Conservation (phyloP, 192 early-diverging fungal species). For the Gaertneriomyces sp. region DNA sequence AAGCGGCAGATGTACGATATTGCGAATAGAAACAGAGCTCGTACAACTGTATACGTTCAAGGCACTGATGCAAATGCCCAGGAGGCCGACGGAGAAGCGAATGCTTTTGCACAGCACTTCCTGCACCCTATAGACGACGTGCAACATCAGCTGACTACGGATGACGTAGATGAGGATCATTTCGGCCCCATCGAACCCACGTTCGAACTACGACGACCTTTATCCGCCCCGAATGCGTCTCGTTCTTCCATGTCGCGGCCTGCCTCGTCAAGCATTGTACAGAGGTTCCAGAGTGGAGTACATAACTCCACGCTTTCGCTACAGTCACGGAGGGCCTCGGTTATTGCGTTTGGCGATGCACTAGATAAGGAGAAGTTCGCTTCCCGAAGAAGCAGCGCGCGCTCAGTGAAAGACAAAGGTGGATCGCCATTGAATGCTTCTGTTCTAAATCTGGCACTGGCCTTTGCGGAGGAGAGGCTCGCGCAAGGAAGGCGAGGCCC, state of each 20-base stretch:
- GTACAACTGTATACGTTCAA: slow-evolving; percentile 11
- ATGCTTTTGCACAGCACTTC: slow-evolving; percentile 15
- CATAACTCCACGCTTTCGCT: not conserved
- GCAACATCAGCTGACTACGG: not conserved
- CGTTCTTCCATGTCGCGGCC: not conserved
- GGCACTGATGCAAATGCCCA: slow-evolving; percentile 7
- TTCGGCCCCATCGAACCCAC: not conserved
- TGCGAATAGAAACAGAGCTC: slow-evolving; percentile 9
- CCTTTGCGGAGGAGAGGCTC: not conserved
- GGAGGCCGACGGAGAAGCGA: not conserved
- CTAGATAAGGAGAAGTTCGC: not conserved
- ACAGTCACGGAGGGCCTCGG: not conserved
- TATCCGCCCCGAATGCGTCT: not conserved
- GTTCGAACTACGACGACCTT: not conserved
- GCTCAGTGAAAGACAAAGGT: not conserved
- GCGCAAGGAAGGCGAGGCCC: not conserved
- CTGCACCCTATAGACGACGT: slow-evolving; percentile 4
- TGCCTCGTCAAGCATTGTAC: not conserved
- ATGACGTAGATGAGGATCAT: not conserved
- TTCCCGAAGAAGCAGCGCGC: not conserved
- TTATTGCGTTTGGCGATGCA: not conserved
- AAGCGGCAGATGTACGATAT: slow-evolving; percentile 19
- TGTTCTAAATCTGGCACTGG: not conserved
- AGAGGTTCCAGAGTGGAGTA: not conserved
- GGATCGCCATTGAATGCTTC: not conserved